Base-by-base conservation (phyloP, 345 rosid species). In the Chamaenerion angustifolium region DNA sequence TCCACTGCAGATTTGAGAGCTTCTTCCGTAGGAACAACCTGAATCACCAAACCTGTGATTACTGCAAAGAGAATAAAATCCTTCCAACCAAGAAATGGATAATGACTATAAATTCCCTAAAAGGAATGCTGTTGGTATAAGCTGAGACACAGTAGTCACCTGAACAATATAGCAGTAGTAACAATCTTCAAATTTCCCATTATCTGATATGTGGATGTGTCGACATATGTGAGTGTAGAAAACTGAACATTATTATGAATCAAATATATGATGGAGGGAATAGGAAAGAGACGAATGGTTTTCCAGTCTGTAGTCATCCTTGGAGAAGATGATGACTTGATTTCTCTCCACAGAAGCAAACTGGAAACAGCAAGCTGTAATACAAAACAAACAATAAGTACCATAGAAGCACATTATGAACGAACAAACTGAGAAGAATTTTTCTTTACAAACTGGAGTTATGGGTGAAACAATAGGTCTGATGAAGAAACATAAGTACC, bases 181-280 rank as follows among this genome's bases (percentile, higher is more conserved):
- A 93, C 90, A 67, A 93, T 85, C 95, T 93, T 93, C 62, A 93
- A 64, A 73, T 93, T 93, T 5, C 99, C 96, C 96, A 93, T 85
- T 31, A 93, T 93, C 75, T 93, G 96, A 66, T 93, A 82, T 1
- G 95, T 93, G 42, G 99, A 88, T 3, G 95, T 77, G 63, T 93
- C 95, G 17, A 93, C 79, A 63, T 85, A 93, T 18, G 78, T 88
- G 60, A 88, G 64, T 0, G 99, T 93, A 57, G 95, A 94, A 62
- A 88, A 93, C 60, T 93, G 99, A 17, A 88, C 96, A 57, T 88
- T 88, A 69, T 92, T 92, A 52, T 93, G 96, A 42, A 93, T 67
- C 31, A 93, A 71, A 57, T 88, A 93, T 17, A 88, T 87, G 56
- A 93, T 53, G 5, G 99, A 88, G 8, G 96, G 96, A 50, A 88